Evolutionary conservation across 1,139 yeast genomes (phyloP), one percentile per base, ranked within the genome.

Genomic region (Yamadazyma dendronema): DNA sequence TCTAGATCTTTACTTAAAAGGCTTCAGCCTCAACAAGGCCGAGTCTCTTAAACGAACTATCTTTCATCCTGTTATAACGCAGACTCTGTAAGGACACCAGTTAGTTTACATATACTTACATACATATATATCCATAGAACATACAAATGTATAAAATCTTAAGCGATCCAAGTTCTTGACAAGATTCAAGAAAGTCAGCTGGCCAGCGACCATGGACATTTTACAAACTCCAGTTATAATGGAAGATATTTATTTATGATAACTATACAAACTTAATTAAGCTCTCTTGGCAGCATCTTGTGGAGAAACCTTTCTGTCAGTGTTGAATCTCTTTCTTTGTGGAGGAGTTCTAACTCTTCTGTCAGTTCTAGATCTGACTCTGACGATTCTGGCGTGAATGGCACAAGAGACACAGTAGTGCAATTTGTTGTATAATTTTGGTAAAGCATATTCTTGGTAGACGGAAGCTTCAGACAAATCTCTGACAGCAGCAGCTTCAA

Each of bases 361-460:
- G 80, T 90, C 95, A 61, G 84, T 79, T 81, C 97, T 86, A 57
- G 98, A 92, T 82, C 99, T 94, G 61, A 92, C 99, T 81, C 99
- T 94, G 69, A 92, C 98, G 63, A 94, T 86, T 88, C 96, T 92
- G 74, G 97, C 95, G 84, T 92, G 99, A 61, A 94, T 90, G 64
- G 99, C 99, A 77, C 99, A 92, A 54, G 98, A 92, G 64, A 92
- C 94, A 84, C 99, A 92, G 94, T 94, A 92, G 85, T 90, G 97
- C 74, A 92, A 83, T 84, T 92, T 92, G 88, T 92, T 87, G 94
- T 90, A 92, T 71, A 94, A 85, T 85, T 92, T 92, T 77, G 99
- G 99, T 65, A 92, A 80, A 65, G 96, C 97, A 81, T 92, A 92
- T 81, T 94, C 98, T 67, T 88, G 81, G 85, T 94, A 92, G 65